phyloP scores from a whole-genome alignment of 257 asterid genomes.

The Solanum paucissectum region DNA sequence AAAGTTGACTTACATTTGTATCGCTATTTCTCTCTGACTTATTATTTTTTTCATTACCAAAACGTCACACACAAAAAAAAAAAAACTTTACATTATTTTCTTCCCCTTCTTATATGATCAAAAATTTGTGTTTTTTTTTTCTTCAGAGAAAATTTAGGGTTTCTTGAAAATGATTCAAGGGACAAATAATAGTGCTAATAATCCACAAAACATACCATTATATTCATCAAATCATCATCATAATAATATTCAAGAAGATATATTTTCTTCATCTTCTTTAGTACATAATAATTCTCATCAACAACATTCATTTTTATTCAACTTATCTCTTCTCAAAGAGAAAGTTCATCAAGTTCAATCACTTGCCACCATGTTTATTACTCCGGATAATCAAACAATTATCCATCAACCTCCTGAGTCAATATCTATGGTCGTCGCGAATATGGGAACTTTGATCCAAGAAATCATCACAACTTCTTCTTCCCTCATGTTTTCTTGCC shows the following conservation, averaged over 20 bases:
- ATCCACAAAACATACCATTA: constrained; percentile 18
- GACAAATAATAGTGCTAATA: neutral
- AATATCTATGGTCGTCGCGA: constrained; percentile 32
- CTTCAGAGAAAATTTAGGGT: neutral
- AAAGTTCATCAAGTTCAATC: constrained; percentile 57
- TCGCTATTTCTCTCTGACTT: neutral
- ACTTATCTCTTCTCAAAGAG: constrained; percentile 50
- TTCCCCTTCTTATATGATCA: neutral
- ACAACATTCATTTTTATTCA: constrained; percentile 37
- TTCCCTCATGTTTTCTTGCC: constrained; percentile 68
- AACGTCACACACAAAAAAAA: no score
- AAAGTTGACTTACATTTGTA: constrained; percentile 38
- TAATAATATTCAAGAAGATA: constrained; percentile 7
- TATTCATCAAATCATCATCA: constrained; percentile 4
- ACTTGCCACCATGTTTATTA: constrained; percentile 29
- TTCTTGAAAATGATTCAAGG: constrained; percentile 17
- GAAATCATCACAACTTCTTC: constrained; percentile 65
- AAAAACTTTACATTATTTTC: neutral
- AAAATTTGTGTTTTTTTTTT: neutral
- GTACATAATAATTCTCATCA: constrained; percentile 21
- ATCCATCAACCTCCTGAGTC: constrained; percentile 23
- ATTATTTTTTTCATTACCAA: neutral
- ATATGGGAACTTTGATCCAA: constrained; percentile 56
- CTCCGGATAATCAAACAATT: constrained; percentile 9
- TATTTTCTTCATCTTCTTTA: constrained; percentile 6